A percentile compares a stretch with the other conserved stretches of the same genome.
These are phyloP conservation scores for Pseudogymnoascus sp. DNA, from an alignment of 2,329 filamentous ascomycete species.

Conservation along the genomic window DNA sequence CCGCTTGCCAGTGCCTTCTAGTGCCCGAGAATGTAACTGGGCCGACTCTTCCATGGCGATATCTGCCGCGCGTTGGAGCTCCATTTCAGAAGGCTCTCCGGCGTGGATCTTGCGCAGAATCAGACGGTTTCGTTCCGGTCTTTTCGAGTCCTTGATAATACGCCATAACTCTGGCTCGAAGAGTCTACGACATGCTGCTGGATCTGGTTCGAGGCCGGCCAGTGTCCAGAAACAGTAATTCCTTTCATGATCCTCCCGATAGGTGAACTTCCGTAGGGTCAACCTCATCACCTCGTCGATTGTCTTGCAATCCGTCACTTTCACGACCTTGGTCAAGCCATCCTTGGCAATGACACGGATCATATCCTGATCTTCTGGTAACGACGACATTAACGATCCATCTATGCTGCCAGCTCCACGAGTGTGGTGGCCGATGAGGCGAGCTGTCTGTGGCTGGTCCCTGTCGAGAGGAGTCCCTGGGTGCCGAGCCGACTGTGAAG, in stretches of 20 bases:
- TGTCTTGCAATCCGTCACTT: constrained; percentile 84
- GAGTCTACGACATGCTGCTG: constrained; percentile 72
- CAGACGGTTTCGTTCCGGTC: constrained; percentile 81
- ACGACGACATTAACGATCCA: constrained; percentile 74
- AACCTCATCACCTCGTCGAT: constrained; percentile 89
- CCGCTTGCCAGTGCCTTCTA: constrained; percentile 57
- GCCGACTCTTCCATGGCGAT: constrained; percentile 85
- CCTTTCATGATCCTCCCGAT: constrained; percentile 84
- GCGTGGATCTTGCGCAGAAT: constrained; percentile 90
- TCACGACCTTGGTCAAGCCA: constrained; percentile 87
- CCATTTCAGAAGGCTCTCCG: constrained; percentile 79
- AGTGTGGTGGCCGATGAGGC: constrained; percentile 61
- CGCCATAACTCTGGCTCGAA: constrained; percentile 84
- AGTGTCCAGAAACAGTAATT: constrained; percentile 97
- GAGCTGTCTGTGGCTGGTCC: constrained; percentile 48
- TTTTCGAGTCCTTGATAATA: constrained; percentile 79
- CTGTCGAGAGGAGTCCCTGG: constrained; percentile 58
- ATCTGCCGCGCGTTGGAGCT: constrained; percentile 78
- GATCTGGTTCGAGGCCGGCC: constrained; percentile 76
- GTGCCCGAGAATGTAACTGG: constrained; percentile 59
- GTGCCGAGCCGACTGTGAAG: constrained; percentile 47
- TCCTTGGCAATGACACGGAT: constrained; percentile 91
- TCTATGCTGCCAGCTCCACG: constrained; percentile 81
- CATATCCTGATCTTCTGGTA: constrained; percentile 80
- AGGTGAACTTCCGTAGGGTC: constrained; percentile 78